Conservation (phyloP, 768 basidiomycete species). For the Inosperma sp. region DNA sequence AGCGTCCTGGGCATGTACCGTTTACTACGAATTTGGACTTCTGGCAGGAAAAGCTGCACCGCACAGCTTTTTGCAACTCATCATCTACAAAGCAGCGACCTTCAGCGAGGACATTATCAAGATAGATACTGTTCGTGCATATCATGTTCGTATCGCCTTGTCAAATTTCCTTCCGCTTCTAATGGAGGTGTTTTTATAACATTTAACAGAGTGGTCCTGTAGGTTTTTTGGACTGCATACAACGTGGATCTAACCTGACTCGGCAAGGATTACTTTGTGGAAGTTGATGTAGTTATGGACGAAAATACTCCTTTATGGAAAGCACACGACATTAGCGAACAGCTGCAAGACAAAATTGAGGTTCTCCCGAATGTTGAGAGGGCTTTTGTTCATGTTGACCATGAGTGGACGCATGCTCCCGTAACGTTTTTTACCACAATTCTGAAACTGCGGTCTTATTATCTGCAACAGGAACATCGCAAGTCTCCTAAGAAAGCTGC, state of each 20-base stretch:
- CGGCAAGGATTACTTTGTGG: constrained; percentile 80
- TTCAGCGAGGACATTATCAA: constrained; percentile 83
- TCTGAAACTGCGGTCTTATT: constrained; percentile 3
- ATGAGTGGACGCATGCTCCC: constrained; percentile 79
- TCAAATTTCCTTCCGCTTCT: constrained; percentile 3
- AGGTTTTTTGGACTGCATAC: background rate
- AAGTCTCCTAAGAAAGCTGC: constrained; percentile 29
- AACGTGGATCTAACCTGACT: background rate
- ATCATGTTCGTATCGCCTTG: constrained; percentile 67
- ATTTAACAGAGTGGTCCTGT: constrained; percentile 66
- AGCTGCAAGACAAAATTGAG: constrained; percentile 86
- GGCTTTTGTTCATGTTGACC: constrained; percentile 94
- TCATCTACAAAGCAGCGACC: constrained; percentile 90
- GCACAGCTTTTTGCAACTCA: constrained; percentile 82
- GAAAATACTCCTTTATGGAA: constrained; percentile 85
- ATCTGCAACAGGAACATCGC: constrained; percentile 42
- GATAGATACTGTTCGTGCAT: constrained; percentile 90
- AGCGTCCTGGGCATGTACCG: constrained; percentile 67
- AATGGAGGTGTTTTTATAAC: constrained; percentile 6
- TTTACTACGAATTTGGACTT: constrained; percentile 77
- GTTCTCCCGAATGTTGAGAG: constrained; percentile 84
- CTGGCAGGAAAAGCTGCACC: constrained; percentile 92
- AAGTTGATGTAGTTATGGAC: constrained; percentile 92
- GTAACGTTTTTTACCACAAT: constrained; percentile 20
- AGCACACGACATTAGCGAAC: constrained; percentile 81